phyloP scores from a whole-genome alignment of 2,329 filamentous ascomycete species.

The Zasmidium citrigriseum region DNA sequence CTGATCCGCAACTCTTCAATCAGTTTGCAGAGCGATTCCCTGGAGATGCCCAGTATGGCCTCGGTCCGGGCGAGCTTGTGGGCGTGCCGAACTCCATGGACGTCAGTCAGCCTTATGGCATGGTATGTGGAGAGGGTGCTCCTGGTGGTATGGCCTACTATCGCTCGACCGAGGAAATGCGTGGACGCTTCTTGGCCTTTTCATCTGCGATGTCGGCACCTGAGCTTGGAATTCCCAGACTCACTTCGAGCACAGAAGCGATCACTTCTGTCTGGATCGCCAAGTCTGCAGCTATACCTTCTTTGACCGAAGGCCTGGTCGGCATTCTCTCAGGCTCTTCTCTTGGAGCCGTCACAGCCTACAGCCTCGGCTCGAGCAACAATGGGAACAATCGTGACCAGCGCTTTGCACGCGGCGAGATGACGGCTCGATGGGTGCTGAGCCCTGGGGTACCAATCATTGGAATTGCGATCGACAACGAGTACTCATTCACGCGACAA shows the following conservation, averaged over 20 bases:
- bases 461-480: slow-evolving; percentile 78
- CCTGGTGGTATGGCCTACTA: slow-evolving; percentile 81
- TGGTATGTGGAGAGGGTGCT: slow-evolving; percentile 82
- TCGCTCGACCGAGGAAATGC: slow-evolving; percentile 70
- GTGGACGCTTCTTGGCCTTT: slow-evolving; percentile 71
- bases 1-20: slow-evolving; percentile 71
- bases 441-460: slow-evolving; percentile 93
- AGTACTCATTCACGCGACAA: slow-evolving; percentile 71
- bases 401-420: slow-evolving; percentile 69
- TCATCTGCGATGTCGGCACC: slow-evolving; percentile 63
- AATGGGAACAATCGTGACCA: slow-evolving; percentile 60
- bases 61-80: slow-evolving; percentile 73
- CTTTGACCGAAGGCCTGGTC: slow-evolving; percentile 72
- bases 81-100: slow-evolving; percentile 86
- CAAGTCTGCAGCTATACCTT: slow-evolving; percentile 72
- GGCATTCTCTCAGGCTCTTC: slow-evolving; percentile 84
- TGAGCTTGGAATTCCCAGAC: slow-evolving; percentile 72
- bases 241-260: slow-evolving; percentile 69
- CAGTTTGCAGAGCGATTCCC: slow-evolving; percentile 79
- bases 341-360: slow-evolving; percentile 77
- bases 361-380: slow-evolving; percentile 59
- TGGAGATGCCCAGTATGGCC: slow-evolving; percentile 72
- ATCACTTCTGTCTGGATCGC: slow-evolving; percentile 86
- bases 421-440: slow-evolving; percentile 85
- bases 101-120: slow-evolving; percentile 80